A percentile compares a stretch with the other conserved stretches of the same genome.
Evolutionary conservation across 2,329 filamentous ascomycete species (phyloP).

Genomic region (Aphanocladium album): DNA sequence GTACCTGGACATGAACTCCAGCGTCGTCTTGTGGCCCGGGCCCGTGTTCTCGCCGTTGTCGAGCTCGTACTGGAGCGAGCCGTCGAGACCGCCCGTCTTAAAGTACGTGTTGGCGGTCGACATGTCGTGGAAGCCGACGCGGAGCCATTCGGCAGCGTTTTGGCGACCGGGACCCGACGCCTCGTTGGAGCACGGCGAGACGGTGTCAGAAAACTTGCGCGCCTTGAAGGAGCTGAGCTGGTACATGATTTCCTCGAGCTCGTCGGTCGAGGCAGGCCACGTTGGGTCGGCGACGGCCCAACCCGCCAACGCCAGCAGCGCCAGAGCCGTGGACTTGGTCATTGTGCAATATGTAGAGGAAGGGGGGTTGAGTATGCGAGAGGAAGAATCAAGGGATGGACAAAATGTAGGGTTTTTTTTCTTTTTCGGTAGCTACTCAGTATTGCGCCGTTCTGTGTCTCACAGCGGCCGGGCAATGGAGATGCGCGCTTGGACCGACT

Average conservation of each 20-base stretch:
- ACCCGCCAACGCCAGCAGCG: conserved; percentile 32
- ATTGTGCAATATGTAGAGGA: neutral
- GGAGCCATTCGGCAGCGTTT: conserved; percentile 57
- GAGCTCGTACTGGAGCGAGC: conserved; percentile 55
- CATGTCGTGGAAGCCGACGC: conserved; percentile 59
- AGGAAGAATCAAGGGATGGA: neutral
- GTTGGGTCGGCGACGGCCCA: conserved; percentile 44
- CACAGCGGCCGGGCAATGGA: neutral
- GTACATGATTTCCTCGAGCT: conserved; percentile 60
- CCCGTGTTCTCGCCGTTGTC: conserved; percentile 52
- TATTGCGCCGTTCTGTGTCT: neutral
- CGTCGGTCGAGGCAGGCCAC: conserved; percentile 56
- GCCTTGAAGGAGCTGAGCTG: conserved; percentile 50
- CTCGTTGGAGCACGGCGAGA: conserved; percentile 53
- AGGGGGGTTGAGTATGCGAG: neutral
- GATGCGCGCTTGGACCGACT: neutral
- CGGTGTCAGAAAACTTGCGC: conserved; percentile 50
- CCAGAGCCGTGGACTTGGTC: conserved; percentile 23
- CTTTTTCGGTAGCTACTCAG: too few relatives aligned
- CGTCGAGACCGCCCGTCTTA: conserved; percentile 51
- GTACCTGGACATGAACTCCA: conserved; percentile 50
- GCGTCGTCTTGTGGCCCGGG: conserved; percentile 47
- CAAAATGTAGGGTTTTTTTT: neutral
- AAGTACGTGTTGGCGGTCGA: conserved; percentile 45
- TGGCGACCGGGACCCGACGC: conserved; percentile 49